phyloP scores from a whole-genome alignment of 2,329 filamentous ascomycete species.

The Diaporthe aspalathi region DNA sequence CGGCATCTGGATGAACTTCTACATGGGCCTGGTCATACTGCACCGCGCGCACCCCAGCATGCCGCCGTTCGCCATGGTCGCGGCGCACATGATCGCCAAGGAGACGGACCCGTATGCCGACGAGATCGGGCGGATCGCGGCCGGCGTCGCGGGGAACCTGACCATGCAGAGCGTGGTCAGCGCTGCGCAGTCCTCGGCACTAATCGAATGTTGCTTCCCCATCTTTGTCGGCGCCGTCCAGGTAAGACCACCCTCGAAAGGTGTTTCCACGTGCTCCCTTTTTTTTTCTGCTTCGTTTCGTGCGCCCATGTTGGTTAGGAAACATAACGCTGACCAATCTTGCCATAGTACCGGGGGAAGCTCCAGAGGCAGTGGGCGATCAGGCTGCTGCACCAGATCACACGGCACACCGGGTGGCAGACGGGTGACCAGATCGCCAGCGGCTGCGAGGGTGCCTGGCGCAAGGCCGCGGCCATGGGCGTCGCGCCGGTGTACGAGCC shows the following conservation, averaged over 20 bases:
- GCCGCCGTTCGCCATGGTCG: conserved; percentile 90
- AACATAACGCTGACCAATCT: neutral
- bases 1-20: conserved; percentile 87
- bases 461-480: conserved; percentile 77
- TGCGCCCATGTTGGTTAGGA: no score
- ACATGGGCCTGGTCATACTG: conserved; percentile 86
- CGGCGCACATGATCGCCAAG: conserved; percentile 80
- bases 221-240: conserved; percentile 89
- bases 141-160: conserved; percentile 73
- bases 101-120: conserved; percentile 79
- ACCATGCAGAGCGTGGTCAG: conserved; percentile 70
- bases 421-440: conserved; percentile 83
- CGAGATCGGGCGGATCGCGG: conserved; percentile 82
- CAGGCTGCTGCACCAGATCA: conserved; percentile 77
- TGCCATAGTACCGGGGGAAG: conserved; percentile 73
- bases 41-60: conserved; percentile 86
- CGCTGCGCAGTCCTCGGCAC: conserved; percentile 80
- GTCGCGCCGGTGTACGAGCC: conserved; percentile 78
- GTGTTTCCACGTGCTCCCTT: no score
- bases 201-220: conserved; percentile 84
- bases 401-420: conserved; percentile 87
- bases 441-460: conserved; percentile 88
- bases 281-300: neutral
- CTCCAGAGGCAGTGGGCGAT: conserved; percentile 83
- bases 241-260: conserved; percentile 54